phyloP scores from a whole-genome alignment of 345 rosid genomes.

The Aquilaria yunnanensis region DNA sequence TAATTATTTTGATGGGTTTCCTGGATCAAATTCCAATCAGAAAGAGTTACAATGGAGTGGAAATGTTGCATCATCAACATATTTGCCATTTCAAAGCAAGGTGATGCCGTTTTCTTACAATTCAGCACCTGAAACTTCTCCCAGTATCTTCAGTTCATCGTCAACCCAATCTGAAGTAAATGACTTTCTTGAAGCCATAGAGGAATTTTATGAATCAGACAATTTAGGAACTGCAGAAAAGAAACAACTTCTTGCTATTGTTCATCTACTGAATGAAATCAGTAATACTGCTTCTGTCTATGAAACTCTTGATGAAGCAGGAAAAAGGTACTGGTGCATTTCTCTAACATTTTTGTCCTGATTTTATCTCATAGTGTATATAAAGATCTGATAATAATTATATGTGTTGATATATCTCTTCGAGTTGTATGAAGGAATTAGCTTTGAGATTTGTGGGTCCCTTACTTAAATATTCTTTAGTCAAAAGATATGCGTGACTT shows the following conservation, averaged over 20 bases:
- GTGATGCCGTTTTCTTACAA: conserved; percentile 23
- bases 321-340: conserved; percentile 54
- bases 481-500: too few species aligned
- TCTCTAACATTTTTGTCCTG: not conserved
- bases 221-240: conserved; percentile 40
- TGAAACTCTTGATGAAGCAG: conserved; percentile 80
- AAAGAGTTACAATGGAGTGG: conserved; percentile 62
- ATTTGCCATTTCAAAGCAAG: conserved; percentile 40
- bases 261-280: conserved; percentile 69
- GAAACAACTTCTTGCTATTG: conserved; percentile 60
- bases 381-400: conserved; percentile 1
- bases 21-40: conserved; percentile 33
- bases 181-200: conserved; percentile 46
- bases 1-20: conserved; percentile 62
- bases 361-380: conserved; percentile 1
- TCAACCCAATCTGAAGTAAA: conserved; percentile 42
- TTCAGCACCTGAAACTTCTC: conserved; percentile 29
- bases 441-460: too few species aligned
- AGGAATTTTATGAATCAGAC: conserved; percentile 40
- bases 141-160: conserved; percentile 29
- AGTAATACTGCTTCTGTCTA: conserved; percentile 62
- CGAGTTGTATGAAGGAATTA: not conserved
- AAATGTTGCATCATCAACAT: conserved; percentile 34
- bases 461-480: too few species aligned
- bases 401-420: not conserved